Conservation (phyloP, 1,284 basidiomycete species). For the Fomitopsis schrenkii region DNA sequence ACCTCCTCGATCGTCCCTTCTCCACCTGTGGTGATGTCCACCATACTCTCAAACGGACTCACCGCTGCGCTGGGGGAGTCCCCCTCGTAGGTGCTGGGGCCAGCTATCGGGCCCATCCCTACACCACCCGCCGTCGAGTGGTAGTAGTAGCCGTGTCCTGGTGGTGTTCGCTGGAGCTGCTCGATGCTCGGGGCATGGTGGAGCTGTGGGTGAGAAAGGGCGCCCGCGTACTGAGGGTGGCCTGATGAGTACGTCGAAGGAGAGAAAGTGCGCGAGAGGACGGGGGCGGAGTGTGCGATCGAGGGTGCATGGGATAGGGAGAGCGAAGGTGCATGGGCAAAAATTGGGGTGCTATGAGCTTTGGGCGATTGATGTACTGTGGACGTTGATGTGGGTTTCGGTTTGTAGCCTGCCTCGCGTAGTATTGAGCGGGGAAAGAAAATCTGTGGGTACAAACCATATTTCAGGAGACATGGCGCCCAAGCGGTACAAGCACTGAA, state of each 20-base stretch:
- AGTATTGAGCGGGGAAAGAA: slow-evolving; percentile 73
- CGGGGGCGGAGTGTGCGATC: neutral
- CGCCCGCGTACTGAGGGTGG: slow-evolving; percentile 7
- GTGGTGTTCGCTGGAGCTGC: neutral
- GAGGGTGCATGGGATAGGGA: slow-evolving; percentile 3
- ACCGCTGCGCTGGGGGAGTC: neutral
- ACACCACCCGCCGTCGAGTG: neutral
- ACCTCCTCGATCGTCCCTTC: slow-evolving; percentile 11
- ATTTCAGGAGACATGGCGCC: neutral
- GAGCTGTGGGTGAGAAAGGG: neutral
- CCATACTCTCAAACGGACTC: neutral
- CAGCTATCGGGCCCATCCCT: neutral
- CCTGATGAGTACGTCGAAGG: slow-evolving; percentile 2
- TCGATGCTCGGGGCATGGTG: neutral
- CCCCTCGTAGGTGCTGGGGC: neutral
- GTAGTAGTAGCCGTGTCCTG: neutral
- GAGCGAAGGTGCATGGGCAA: slow-evolving; percentile 13
- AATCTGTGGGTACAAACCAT: slow-evolving; percentile 37
- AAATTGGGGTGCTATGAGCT: slow-evolving; percentile 4
- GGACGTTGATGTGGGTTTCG: slow-evolving; percentile 21
- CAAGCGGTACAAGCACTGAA: neutral
- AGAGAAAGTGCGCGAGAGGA: neutral
- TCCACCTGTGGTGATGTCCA: slow-evolving; percentile 2
- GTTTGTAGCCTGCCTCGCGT: slow-evolving; percentile 54
- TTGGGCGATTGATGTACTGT: slow-evolving; percentile 21